phyloP scores from a whole-genome alignment of 257 asterid species.

The Osmanthus fragrans region DNA sequence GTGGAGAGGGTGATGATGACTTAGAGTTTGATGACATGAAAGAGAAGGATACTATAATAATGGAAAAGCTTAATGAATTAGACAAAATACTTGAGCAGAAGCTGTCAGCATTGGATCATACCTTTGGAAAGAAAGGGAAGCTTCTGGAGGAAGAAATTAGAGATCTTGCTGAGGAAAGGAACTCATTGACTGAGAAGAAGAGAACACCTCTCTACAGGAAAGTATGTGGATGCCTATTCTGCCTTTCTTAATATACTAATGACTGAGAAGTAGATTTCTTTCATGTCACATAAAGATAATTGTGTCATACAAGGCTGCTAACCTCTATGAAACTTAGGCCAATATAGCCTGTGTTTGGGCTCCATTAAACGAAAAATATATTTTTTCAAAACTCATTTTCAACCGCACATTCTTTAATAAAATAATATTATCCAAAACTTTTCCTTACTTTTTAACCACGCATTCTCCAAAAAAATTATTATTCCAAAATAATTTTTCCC shows the following conservation, averaged over 20 bases:
- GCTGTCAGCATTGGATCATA: slow-evolving; percentile 77
- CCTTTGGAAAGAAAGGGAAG: slow-evolving; percentile 88
- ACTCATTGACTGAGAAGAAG: slow-evolving; percentile 80
- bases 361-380: no score
- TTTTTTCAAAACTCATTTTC: no score
- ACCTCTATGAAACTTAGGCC: background rate
- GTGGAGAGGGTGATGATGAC: slow-evolving; percentile 47
- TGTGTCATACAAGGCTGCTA: background rate
- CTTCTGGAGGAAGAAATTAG: slow-evolving; percentile 84
- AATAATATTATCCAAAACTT: no score
- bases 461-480: no score
- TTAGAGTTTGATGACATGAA: slow-evolving; percentile 74
- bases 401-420: no score
- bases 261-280: background rate
- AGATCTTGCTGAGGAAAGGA: slow-evolving; percentile 97
- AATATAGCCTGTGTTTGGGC: no score
- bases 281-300: background rate
- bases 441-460: no score
- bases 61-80: slow-evolving; percentile 71
- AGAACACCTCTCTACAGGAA: slow-evolving; percentile 83
- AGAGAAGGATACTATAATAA: slow-evolving; percentile 71
- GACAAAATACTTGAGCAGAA: slow-evolving; percentile 78
- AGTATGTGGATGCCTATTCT: slow-evolving; percentile 43
- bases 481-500: no score
- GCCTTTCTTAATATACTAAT: background rate